phyloP scores from a whole-genome alignment of 2,329 filamentous ascomycete genomes.

The Ilyonectria destructans region DNA sequence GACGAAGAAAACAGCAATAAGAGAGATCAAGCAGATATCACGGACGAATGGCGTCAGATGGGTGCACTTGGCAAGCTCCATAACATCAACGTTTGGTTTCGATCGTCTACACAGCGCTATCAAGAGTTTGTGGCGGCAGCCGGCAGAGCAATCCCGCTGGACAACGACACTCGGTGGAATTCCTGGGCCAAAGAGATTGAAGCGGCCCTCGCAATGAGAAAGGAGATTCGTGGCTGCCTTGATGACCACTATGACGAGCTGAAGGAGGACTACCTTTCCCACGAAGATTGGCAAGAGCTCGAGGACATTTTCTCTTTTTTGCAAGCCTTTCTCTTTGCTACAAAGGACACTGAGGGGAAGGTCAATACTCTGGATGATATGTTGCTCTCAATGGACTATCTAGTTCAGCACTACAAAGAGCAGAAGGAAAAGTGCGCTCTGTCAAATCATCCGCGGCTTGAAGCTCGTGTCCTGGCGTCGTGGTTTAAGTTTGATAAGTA shows the following conservation, averaged over 20 bases:
- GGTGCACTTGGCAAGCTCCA: constrained; percentile 14
- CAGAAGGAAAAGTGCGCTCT: constrained; percentile 8
- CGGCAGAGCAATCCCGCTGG: constrained; percentile 17
- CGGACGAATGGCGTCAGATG: constrained; percentile 12
- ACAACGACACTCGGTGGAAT: constrained; percentile 25
- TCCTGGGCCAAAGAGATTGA: constrained; percentile 23
- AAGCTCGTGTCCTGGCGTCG: constrained; percentile 6
- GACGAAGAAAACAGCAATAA: constrained; percentile 15
- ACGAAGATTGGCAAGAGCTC: constrained; percentile 22
- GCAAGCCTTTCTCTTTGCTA: constrained; percentile 14
- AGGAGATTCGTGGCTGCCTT: constrained; percentile 3
- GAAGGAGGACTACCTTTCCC: constrained; percentile 12
- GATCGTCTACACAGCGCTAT: constrained; percentile 13
- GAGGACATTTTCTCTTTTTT: constrained; percentile 15
- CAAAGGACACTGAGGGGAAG: constrained; percentile 18
- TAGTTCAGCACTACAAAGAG: constrained; percentile 9
- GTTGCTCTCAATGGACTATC: constrained; percentile 9
- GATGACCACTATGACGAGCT: constrained; percentile 15
- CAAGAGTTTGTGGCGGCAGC: constrained; percentile 20
- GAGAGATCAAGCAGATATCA: constrained; percentile 10
- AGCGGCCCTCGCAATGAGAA: constrained; percentile 15
- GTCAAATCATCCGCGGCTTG: background rate
- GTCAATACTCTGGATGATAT: constrained; percentile 11
- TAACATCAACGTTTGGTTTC: constrained; percentile 19
- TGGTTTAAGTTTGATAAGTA: constrained; percentile 24